phyloP scores from a whole-genome alignment of 306 rosid genomes.

The Ammopiptanthus mongolicus region DNA sequence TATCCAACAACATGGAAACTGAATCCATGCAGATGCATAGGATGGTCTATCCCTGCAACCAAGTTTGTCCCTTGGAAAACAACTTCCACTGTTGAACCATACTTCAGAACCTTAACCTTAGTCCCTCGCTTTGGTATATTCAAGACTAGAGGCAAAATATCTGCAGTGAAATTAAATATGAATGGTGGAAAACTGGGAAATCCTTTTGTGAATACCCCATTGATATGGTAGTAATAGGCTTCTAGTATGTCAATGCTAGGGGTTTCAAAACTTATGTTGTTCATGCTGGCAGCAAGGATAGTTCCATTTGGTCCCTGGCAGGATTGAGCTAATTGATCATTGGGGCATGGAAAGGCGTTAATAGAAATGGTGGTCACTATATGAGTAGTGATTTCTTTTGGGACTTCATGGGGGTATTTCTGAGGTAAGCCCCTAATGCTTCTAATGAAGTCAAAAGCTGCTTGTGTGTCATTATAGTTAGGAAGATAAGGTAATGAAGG shows the following conservation, averaged over 20 bases:
- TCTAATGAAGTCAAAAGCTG: slow-evolving; percentile 22
- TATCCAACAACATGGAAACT: slow-evolving; percentile 49
- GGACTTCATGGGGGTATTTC: slow-evolving; percentile 22
- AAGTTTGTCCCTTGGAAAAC: slow-evolving; percentile 41
- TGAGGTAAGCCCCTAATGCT: slow-evolving; percentile 34
- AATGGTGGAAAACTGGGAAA: slow-evolving; percentile 45
- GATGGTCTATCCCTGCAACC: slow-evolving; percentile 42
- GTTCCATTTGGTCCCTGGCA: slow-evolving; percentile 44
- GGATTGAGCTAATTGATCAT: neutral
- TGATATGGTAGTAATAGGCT: slow-evolving; percentile 45
- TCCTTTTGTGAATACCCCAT: slow-evolving; percentile 14
- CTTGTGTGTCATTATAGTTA: slow-evolving; percentile 22
- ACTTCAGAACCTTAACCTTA: slow-evolving; percentile 39
- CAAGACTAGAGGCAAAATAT: slow-evolving; percentile 18
- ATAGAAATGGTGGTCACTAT: slow-evolving; percentile 35
- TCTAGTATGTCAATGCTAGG: slow-evolving; percentile 39
- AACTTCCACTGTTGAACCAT: slow-evolving; percentile 37
- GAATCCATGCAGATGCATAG: slow-evolving; percentile 55
- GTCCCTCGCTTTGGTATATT: slow-evolving; percentile 30
- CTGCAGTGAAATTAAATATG: slow-evolving; percentile 30
- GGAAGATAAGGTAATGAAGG: slow-evolving; percentile 29
- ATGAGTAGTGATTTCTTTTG: slow-evolving; percentile 20
- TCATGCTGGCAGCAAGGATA: slow-evolving; percentile 36
- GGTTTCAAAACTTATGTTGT: slow-evolving; percentile 42
- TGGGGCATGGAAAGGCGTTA: slow-evolving; percentile 32